phyloP scores from a whole-genome alignment of 805 yeast genomes.

The Yamadazyma paraphyllophila region DNA sequence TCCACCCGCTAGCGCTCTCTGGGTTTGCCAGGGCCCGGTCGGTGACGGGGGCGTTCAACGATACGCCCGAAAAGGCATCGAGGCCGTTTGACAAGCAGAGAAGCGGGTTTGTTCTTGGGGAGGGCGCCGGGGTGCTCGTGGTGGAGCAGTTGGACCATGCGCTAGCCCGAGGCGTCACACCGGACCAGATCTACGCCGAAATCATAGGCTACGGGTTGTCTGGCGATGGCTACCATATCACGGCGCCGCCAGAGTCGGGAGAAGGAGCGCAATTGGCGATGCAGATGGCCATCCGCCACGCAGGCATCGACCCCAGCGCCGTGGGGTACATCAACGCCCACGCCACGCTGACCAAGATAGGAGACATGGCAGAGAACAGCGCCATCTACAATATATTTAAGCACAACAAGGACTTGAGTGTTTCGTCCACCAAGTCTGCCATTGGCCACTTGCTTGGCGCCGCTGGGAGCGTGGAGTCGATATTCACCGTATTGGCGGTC shows the following conservation, averaged over 20 bases:
- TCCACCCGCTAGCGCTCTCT: slow-evolving; percentile 82
- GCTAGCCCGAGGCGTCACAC: slow-evolving; percentile 48
- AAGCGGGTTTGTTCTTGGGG: slow-evolving; percentile 88
- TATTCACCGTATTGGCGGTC: slow-evolving; percentile 71
- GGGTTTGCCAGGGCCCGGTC: slow-evolving; percentile 92
- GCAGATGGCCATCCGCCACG: slow-evolving; percentile 64
- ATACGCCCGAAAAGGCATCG: slow-evolving; percentile 63
- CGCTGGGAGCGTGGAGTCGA: slow-evolving; percentile 91
- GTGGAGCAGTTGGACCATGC: slow-evolving; percentile 83
- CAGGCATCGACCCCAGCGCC: slow-evolving; percentile 44
- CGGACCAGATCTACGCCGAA: slow-evolving; percentile 69
- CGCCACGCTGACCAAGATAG: slow-evolving; percentile 89
- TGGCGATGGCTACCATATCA: slow-evolving; percentile 90
- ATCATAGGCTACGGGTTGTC: slow-evolving; percentile 84
- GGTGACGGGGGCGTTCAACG: slow-evolving; percentile 61
- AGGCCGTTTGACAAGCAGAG: slow-evolving; percentile 83
- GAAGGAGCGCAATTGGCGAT: slow-evolving; percentile 83
- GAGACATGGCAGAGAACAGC: slow-evolving; percentile 81
- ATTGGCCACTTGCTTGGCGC: slow-evolving; percentile 95
- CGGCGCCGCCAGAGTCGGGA: slow-evolving; percentile 84
- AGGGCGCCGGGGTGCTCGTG: slow-evolving; percentile 83
- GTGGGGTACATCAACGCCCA: slow-evolving; percentile 90
- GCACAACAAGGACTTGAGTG: slow-evolving; percentile 29
- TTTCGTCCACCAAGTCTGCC: slow-evolving; percentile 87
- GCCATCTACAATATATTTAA: slow-evolving; percentile 65